Evolutionary conservation across 768 basidiomycete species (phyloP).

Genomic region (Hydnomerulius pinastri): DNA sequence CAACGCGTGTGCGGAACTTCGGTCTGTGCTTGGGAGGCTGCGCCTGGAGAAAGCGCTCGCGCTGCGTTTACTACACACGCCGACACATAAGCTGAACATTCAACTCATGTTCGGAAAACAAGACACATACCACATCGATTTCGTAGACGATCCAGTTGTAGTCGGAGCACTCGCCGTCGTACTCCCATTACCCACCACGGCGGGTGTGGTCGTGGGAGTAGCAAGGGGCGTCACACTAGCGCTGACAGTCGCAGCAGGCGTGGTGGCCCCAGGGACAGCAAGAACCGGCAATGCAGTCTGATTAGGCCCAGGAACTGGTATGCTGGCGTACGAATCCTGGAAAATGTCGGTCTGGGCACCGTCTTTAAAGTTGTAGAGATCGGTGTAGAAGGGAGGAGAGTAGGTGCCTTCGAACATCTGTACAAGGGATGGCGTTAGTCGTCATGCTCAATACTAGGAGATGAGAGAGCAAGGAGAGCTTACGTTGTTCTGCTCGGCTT

Average conservation of each 20-base stretch:
- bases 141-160: not conserved
- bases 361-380: slow-evolving; percentile 69
- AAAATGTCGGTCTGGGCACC: slow-evolving; percentile 79
- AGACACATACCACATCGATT: slow-evolving; percentile 16
- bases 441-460: not conserved
- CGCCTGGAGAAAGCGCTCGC: slow-evolving; percentile 9
- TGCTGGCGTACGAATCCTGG: slow-evolving; percentile 49
- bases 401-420: slow-evolving; percentile 68
- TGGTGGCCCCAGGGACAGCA: not conserved
- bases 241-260: not conserved
- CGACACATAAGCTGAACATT: not conserved
- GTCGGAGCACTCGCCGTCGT: not conserved
- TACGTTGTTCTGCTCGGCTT: slow-evolving; percentile 62
- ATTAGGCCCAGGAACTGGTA: slow-evolving; percentile 47
- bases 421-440: not conserved
- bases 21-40: slow-evolving; percentile 1
- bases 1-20: not conserved
- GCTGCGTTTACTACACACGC: slow-evolving; percentile 1
- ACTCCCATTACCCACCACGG: not conserved
- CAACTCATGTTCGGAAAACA: not conserved
- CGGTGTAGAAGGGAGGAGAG: slow-evolving; percentile 67
- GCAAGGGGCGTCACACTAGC: not conserved
- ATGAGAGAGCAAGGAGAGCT: slow-evolving; percentile 19
- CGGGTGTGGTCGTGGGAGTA: not conserved
- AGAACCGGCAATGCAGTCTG: slow-evolving; percentile 27